phyloP scores from a whole-genome alignment of 352 stramenopile genomes.

The Phytophthora niederhauseri region DNA sequence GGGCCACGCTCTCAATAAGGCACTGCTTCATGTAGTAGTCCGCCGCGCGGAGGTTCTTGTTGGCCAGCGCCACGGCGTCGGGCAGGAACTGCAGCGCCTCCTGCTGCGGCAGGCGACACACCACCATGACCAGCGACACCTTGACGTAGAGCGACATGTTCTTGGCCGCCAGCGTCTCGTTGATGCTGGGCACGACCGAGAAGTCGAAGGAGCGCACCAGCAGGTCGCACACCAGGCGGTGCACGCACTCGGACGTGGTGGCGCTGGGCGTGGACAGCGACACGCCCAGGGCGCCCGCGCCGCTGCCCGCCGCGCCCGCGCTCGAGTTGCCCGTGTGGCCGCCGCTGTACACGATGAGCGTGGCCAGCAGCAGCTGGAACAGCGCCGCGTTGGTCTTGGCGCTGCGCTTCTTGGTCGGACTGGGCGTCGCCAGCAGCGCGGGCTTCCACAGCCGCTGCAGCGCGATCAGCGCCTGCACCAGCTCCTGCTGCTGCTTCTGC shows the following conservation, averaged over 20 bases:
- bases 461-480: conserved; percentile 62
- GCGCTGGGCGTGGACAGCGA: conserved; percentile 53
- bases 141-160: conserved; percentile 71
- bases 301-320: conserved; percentile 31
- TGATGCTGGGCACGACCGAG: conserved; percentile 56
- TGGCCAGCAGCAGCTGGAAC: conserved; percentile 69
- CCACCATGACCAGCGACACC: conserved; percentile 70
- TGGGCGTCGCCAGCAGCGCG: conserved; percentile 29
- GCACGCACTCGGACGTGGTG: conserved; percentile 70
- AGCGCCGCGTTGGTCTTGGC: conserved; percentile 46
- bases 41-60: conserved; percentile 57
- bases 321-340: conserved; percentile 38
- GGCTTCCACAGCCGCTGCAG: conserved; percentile 66
- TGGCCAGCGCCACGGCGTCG: conserved; percentile 70
- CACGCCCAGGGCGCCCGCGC: conserved; percentile 47
- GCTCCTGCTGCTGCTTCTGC: conserved; percentile 43
- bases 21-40: conserved; percentile 87
- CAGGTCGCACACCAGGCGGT: conserved; percentile 73
- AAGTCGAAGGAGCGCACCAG: conserved; percentile 81
- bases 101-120: conserved; percentile 57
- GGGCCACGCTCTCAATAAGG: conserved; percentile 69
- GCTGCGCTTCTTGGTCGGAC: conserved; percentile 28
- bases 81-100: conserved; percentile 71
- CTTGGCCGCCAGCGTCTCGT: conserved; percentile 59
- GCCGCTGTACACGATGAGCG: conserved; percentile 74